These are phyloP conservation scores for Aspergillus spinulosporus DNA, from an alignment of 2,329 filamentous ascomycete genomes.

Conservation along the genomic window DNA sequence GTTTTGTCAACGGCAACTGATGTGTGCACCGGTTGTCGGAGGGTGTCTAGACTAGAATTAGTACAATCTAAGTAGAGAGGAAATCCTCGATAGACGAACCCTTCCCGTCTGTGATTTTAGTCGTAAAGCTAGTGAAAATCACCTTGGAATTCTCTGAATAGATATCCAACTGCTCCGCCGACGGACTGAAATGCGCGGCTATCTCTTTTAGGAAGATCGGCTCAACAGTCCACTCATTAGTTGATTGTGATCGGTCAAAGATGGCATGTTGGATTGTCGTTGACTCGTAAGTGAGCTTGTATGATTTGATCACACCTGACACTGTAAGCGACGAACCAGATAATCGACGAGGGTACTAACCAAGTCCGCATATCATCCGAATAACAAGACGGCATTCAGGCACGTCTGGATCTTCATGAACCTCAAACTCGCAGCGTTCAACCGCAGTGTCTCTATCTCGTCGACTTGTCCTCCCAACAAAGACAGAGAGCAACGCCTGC, in stretches of 20 bases:
- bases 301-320: conserved; percentile 63
- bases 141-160: conserved; percentile 59
- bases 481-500: conserved; percentile 60
- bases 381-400: conserved; percentile 62
- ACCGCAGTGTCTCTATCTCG: conserved; percentile 60
- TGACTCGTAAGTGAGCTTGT: conserved; percentile 64
- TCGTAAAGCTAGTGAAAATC: conserved; percentile 66
- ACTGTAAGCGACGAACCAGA: background rate
- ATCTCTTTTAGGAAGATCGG: conserved; percentile 60
- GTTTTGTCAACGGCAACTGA: conserved; percentile 62
- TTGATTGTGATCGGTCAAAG: conserved; percentile 58
- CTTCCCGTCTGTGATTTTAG: conserved; percentile 63
- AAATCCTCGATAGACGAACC: conserved; percentile 36
- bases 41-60: conserved; percentile 50
- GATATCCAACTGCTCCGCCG: conserved; percentile 65
- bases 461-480: conserved; percentile 59
- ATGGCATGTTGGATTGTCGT: conserved; percentile 63
- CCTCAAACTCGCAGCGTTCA: conserved; percentile 61
- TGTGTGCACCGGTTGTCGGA: conserved; percentile 66
- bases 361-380: conserved; percentile 63
- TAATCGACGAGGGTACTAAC: conserved; percentile 32
- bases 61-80: background rate
- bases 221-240: conserved; percentile 61
- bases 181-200: conserved; percentile 64
- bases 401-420: conserved; percentile 58